phyloP scores from a whole-genome alignment of 805 yeast species.

The Cyberlindnera misumaiensis region DNA sequence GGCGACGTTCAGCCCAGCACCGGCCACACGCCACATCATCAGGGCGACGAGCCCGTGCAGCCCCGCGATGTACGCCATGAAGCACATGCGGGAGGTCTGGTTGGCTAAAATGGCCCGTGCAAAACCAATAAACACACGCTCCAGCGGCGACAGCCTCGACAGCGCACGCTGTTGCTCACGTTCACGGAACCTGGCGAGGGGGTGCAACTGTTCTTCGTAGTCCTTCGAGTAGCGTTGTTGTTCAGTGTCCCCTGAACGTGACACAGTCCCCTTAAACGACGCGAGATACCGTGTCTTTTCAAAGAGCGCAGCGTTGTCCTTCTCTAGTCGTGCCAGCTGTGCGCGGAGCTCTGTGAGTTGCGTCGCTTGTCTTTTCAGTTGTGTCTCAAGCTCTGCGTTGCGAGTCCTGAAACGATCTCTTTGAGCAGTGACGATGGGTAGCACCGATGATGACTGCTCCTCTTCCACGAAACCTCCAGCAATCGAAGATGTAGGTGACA shows the following conservation, averaged over 20 bases:
- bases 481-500: constrained; percentile 48
- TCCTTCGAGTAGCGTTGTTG: constrained; percentile 41
- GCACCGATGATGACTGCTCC: constrained; percentile 33
- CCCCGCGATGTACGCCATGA: constrained; percentile 66
- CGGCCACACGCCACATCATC: constrained; percentile 49
- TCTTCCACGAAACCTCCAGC: constrained; percentile 37
- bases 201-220: constrained; percentile 76
- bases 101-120: constrained; percentile 74
- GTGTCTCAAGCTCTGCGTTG: constrained; percentile 79
- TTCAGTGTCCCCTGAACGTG: constrained; percentile 31
- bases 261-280: constrained; percentile 31
- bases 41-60: constrained; percentile 69
- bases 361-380: constrained; percentile 50
- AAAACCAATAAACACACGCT: constrained; percentile 65
- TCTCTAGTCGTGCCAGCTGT: constrained; percentile 56
- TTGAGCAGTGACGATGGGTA: constrained; percentile 89
- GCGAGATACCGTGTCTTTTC: constrained; percentile 69
- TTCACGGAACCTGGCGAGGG: constrained; percentile 75
- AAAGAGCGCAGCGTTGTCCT: constrained; percentile 72
- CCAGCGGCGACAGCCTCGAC: constrained; percentile 68
- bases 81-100: constrained; percentile 61
- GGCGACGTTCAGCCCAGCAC: constrained; percentile 39
- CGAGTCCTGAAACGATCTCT: constrained; percentile 88
- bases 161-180: constrained; percentile 70
- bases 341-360: constrained; percentile 54